These are phyloP conservation scores for Cryoendolithus antarcticus DNA, from an alignment of 2,329 filamentous ascomycete genomes.

Conservation along the genomic window DNA sequence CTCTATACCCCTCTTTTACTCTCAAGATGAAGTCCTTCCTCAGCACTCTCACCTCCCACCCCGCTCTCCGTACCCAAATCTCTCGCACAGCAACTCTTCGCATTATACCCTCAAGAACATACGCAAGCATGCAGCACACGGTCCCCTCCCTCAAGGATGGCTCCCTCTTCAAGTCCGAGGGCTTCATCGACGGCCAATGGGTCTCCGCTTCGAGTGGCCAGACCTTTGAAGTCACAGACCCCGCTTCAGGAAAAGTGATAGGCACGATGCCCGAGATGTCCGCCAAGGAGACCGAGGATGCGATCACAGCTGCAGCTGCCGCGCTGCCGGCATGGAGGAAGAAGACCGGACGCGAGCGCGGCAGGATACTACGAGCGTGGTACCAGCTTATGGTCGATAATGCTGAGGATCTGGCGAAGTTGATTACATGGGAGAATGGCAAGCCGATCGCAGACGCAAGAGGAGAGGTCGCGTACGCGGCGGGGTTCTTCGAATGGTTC, in stretches of 20 bases:
- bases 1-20: neutral
- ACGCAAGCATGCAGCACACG: slow-evolving; percentile 31
- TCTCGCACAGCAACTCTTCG: slow-evolving; percentile 10
- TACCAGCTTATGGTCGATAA: slow-evolving; percentile 71
- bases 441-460: slow-evolving; percentile 68
- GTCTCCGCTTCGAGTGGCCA: slow-evolving; percentile 71
- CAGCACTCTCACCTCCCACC: slow-evolving; percentile 9
- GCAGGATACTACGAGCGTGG: slow-evolving; percentile 66
- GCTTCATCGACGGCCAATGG: slow-evolving; percentile 91
- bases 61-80: slow-evolving; percentile 13
- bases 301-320: slow-evolving; percentile 69
- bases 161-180: slow-evolving; percentile 65
- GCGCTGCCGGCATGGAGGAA: slow-evolving; percentile 62
- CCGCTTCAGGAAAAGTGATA: slow-evolving; percentile 68
- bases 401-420: slow-evolving; percentile 63
- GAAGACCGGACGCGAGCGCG: slow-evolving; percentile 61
- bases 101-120: slow-evolving; percentile 19
- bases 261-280: slow-evolving; percentile 78
- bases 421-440: slow-evolving; percentile 85
- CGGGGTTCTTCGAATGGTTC: slow-evolving; percentile 72
- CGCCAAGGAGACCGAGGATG: slow-evolving; percentile 60
- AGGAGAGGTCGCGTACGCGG: slow-evolving; percentile 60
- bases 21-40: slow-evolving; percentile 14
- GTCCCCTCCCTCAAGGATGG: slow-evolving; percentile 35
- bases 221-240: slow-evolving; percentile 85